Evolutionary conservation across 768 basidiomycete genomes (phyloP).

Genomic region (Leucocoprinus leucothites): DNA sequence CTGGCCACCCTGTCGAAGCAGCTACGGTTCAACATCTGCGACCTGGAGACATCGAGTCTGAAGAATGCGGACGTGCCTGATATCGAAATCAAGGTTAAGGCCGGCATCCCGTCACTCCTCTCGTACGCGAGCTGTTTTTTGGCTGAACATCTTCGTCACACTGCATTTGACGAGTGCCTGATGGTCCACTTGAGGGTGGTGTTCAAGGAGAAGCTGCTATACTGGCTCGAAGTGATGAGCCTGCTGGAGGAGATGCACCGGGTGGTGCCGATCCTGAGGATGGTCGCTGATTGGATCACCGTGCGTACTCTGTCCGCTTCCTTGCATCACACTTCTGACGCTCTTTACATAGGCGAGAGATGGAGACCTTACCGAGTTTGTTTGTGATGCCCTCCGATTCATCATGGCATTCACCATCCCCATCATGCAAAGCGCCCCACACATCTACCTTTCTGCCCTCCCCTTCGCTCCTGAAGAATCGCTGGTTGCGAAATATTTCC

Average conservation of each 20-base stretch:
- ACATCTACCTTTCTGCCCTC: no score
- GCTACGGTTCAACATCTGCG: no score
- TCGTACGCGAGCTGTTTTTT: conserved; percentile 29
- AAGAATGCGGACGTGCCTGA: no score
- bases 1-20: conserved; percentile 24
- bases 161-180: background rate
- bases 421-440: no score
- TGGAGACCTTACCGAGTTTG: no score
- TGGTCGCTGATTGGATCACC: conserved; percentile 10
- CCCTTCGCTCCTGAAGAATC: no score
- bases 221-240: conserved; percentile 30
- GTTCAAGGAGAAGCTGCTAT: conserved; percentile 22
- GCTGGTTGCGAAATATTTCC: no score
- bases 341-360: background rate
- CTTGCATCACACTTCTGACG: background rate
- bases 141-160: conserved; percentile 24
- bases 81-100: conserved; percentile 17
- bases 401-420: no score
- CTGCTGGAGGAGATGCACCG: conserved; percentile 18
- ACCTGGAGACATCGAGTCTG: no score
- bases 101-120: conserved; percentile 22
- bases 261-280: background rate
- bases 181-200: conserved; percentile 17
- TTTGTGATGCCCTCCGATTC: no score
- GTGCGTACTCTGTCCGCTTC: conserved; percentile 6